Evolutionary conservation across 2,329 filamentous ascomycete species (phyloP).

Genomic region (Calonectria multiphialidica): DNA sequence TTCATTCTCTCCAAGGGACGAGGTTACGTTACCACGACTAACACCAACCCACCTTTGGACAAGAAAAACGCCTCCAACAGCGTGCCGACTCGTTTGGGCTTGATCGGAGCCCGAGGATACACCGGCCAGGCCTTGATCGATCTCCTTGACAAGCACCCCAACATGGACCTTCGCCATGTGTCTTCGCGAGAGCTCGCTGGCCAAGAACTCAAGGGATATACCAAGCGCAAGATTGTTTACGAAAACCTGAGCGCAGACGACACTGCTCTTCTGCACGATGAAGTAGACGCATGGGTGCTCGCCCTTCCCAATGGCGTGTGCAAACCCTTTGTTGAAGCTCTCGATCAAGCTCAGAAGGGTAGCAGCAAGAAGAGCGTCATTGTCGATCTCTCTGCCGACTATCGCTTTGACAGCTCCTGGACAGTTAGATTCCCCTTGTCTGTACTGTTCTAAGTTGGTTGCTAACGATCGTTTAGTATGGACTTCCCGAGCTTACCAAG

Average conservation of each 20-base stretch:
- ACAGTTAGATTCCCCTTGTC: conserved; percentile 47
- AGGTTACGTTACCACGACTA: conserved; percentile 57
- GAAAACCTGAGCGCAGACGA: conserved; percentile 92
- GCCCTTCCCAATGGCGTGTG: conserved; percentile 95
- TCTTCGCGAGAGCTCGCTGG: conserved; percentile 93
- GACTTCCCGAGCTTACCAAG: conserved; percentile 86
- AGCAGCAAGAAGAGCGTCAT: conserved; percentile 76
- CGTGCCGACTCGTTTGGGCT: conserved; percentile 81
- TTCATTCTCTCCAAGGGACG: neutral
- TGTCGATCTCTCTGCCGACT: conserved; percentile 96
- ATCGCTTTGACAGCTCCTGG: conserved; percentile 83
- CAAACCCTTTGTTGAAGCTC: conserved; percentile 92
- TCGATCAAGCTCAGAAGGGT: conserved; percentile 75
- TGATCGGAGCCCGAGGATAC: conserved; percentile 94
- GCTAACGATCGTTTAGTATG: conserved; percentile 64
- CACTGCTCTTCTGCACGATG: conserved; percentile 84
- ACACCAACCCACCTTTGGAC: conserved; percentile 88
- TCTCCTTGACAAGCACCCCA: conserved; percentile 87
- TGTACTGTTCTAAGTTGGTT: neutral
- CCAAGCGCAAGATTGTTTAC: conserved; percentile 91
- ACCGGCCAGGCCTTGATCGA: conserved; percentile 92
- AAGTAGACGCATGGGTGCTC: conserved; percentile 97
- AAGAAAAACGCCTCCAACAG: conserved; percentile 89
- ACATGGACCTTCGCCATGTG: conserved; percentile 91
- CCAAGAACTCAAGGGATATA: conserved; percentile 88